A percentile compares a stretch with the other conserved stretches of the same genome.
These are phyloP conservation scores for Huntiella abstrusa DNA, from an alignment of 2,329 filamentous ascomycete species.

Conservation along the genomic window DNA sequence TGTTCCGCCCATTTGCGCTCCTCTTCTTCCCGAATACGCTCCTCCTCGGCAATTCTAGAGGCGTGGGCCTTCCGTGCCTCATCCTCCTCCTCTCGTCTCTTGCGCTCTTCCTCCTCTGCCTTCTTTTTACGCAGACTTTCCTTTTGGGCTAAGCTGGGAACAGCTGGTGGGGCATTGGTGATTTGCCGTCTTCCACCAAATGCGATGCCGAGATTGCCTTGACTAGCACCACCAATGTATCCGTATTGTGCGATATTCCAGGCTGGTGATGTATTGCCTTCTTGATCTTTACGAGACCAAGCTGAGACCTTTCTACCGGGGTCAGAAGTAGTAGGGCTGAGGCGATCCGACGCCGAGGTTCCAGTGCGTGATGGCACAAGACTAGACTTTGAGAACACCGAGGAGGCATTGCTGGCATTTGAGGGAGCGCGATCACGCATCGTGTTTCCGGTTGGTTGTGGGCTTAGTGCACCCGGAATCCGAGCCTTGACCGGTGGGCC, in stretches of 20 bases:
- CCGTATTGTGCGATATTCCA: conserved; percentile 99
- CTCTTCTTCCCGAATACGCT: conserved; percentile 40
- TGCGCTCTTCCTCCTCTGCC: conserved; percentile 39
- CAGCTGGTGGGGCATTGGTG: conserved; percentile 58
- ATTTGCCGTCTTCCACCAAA: conserved; percentile 90
- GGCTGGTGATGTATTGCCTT: conserved; percentile 64
- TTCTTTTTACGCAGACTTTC: conserved; percentile 44
- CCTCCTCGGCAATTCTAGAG: conserved; percentile 38
- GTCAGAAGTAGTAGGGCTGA: conserved; percentile 35
- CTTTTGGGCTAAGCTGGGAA: conserved; percentile 71
- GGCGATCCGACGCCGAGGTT: conserved; percentile 33
- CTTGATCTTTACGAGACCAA: conserved; percentile 54
- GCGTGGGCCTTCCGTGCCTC: conserved; percentile 28
- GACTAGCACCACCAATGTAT: conserved; percentile 93
- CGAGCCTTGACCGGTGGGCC: conserved; percentile 40
- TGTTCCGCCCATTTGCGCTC: conserved; percentile 50
- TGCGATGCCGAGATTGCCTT: conserved; percentile 82
- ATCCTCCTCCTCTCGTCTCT: conserved; percentile 34
- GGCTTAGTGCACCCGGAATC: conserved; percentile 39
- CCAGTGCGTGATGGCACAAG: conserved; percentile 32
- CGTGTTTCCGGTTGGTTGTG: conserved; percentile 39
- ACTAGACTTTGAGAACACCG: conserved; percentile 24
- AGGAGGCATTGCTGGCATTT: conserved; percentile 39
- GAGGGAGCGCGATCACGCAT: conserved; percentile 30
- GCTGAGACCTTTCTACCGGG: conserved; percentile 26